A percentile compares a stretch with the other conserved stretches of the same genome.
Conservation (phyloP, 345 rosid genomes). For the Salix dunnii region DNA sequence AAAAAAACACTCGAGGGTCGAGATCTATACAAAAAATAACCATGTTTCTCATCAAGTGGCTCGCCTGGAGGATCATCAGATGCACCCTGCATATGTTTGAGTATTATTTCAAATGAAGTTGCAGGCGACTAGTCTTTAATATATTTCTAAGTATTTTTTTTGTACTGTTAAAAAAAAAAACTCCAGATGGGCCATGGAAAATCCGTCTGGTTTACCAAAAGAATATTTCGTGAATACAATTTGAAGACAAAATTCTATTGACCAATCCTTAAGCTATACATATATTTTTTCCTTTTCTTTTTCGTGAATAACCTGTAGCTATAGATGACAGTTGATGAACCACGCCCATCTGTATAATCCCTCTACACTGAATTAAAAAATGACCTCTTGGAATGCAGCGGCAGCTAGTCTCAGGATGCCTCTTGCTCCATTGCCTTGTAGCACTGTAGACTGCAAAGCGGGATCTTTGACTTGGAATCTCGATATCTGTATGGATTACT, state of each 20-base stretch:
- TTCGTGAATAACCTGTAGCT: not conserved
- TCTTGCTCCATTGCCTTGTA: conserved; percentile 72
- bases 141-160: too few species aligned
- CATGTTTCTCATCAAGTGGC: too few species aligned
- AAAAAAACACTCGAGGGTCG: too few species aligned
- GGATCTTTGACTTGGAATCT: conserved; percentile 79
- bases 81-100: too few species aligned
- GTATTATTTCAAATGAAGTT: too few species aligned
- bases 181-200: not conserved
- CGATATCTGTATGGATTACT: conserved; percentile 74
- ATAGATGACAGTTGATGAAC: not conserved
- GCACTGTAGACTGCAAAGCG: conserved; percentile 90
- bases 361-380: conserved; percentile 2
- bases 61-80: too few species aligned
- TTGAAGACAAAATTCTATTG: not conserved
- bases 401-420: conserved; percentile 2
- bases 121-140: too few species aligned
- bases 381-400: not conserved
- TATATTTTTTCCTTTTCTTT: not conserved
- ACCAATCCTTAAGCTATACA: not conserved
- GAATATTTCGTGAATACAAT: not conserved
- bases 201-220: not conserved
- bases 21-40: too few species aligned
- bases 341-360: not conserved
- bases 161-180: too few species aligned